Evolutionary conservation across 805 yeast species (phyloP).

Genomic region (Groenewaldozyma salmanticensis): DNA sequence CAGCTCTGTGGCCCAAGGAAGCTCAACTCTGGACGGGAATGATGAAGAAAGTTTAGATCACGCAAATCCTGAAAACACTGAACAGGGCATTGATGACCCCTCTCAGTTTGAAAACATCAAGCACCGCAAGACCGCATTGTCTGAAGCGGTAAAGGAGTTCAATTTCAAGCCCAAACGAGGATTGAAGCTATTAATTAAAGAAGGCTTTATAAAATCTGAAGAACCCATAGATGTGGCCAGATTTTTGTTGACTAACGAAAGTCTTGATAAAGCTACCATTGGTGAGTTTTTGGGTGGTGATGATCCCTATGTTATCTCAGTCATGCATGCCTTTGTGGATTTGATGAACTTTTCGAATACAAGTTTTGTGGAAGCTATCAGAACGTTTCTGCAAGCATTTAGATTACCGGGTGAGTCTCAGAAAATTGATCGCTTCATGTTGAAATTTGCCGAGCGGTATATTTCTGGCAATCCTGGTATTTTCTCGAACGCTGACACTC

Average conservation of each 20-base stretch:
- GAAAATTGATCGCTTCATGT: constrained; percentile 92
- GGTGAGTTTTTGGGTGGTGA: constrained; percentile 95
- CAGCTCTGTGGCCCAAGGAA: background rate
- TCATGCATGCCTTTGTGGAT: constrained; percentile 92
- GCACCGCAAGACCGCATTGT: constrained; percentile 68
- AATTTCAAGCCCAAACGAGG: constrained; percentile 83
- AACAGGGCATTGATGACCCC: constrained; percentile 47
- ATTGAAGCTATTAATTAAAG: constrained; percentile 46
- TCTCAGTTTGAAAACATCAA: constrained; percentile 78
- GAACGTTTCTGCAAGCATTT: constrained; percentile 76
- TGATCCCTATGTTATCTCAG: constrained; percentile 60
- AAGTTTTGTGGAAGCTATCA: constrained; percentile 76
- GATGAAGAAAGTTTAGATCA: background rate
- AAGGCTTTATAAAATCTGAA: constrained; percentile 52
- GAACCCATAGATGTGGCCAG: constrained; percentile 63
- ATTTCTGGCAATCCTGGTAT: constrained; percentile 80
- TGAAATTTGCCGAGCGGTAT: constrained; percentile 91
- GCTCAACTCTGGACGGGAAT: constrained; percentile 5
- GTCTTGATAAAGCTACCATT: constrained; percentile 69
- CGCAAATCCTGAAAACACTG: background rate
- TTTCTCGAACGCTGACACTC: constrained; percentile 88
- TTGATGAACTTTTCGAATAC: constrained; percentile 62
- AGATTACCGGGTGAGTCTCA: constrained; percentile 98
- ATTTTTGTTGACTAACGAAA: constrained; percentile 58
- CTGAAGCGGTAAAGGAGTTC: constrained; percentile 70